Evolutionary conservation across 2,329 filamentous ascomycete genomes (phyloP).

Genomic region (Claviceps fusiformis): DNA sequence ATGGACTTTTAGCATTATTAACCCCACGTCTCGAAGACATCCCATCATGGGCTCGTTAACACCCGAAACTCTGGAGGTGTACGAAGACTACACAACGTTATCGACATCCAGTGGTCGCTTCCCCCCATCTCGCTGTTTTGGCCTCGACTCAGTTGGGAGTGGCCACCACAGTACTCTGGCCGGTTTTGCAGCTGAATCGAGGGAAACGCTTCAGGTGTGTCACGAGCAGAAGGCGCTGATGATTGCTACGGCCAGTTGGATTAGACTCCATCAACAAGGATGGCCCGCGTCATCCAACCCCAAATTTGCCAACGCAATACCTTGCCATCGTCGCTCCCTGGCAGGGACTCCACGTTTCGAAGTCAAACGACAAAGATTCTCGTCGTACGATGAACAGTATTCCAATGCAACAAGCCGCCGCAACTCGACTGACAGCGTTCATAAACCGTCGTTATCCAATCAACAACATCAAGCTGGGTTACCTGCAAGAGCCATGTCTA

Average conservation of each 20-base stretch:
- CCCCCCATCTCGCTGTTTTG: constrained; percentile 28
- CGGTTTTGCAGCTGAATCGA: constrained; percentile 14
- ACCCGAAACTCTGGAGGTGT: constrained; percentile 50
- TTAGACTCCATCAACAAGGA: constrained; percentile 22
- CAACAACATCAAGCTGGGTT: not conserved
- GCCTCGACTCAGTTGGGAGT: constrained; percentile 9
- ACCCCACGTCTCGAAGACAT: constrained; percentile 54
- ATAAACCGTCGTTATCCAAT: not conserved
- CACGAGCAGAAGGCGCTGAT: constrained; percentile 23
- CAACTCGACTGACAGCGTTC: not conserved
- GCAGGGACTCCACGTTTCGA: constrained; percentile 2
- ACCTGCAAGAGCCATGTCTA: constrained; percentile 12
- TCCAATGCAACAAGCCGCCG: constrained; percentile 4
- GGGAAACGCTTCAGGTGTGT: constrained; percentile 17
- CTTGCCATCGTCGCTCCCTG: constrained; percentile 13
- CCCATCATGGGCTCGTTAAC: constrained; percentile 61
- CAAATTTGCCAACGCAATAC: constrained; percentile 13
- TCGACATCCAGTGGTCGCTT: constrained; percentile 34
- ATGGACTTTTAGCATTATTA: constrained; percentile 68
- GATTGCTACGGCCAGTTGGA: constrained; percentile 25
- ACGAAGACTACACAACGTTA: constrained; percentile 51
- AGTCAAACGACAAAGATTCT: constrained; percentile 7
- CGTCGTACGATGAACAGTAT: constrained; percentile 5
- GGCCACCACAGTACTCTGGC: constrained; percentile 11
- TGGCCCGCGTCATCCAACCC: constrained; percentile 21